Base-by-base conservation (phyloP, 192 early-diverging fungal genomes). In the Linnemannia schmuckeri region DNA sequence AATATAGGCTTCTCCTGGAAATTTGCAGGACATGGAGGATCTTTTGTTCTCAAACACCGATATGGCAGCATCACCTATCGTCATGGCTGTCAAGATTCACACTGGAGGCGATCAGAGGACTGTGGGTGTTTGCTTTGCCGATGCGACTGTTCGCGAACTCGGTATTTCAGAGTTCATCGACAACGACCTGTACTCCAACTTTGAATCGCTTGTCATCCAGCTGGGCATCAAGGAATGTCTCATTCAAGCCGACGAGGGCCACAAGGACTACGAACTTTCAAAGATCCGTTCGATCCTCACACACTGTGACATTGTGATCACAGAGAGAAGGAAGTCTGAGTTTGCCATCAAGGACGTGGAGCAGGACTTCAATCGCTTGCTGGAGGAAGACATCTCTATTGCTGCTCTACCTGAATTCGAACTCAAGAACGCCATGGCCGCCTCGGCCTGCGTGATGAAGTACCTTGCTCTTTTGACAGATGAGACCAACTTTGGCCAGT, bases 181-280 rank as follows among this genome's bases (percentile, higher is more conserved):
- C 91, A 97, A 96, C 80, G 97, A 98, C 57, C 91, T 96, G 9
- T 97, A 95, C 82, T 96, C 97, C 22, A 98, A 98, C 79, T 93
- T 99, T 63, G 98, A 99, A 93, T 95, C 97, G 9, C 88, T 99
- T 46, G 88, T 96, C 35, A 97, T 98, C 82, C 98, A 99, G 88
- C 93, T 98, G 57, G 95, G 95, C 46, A 96, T 97, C 68, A 98
- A 98, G 82, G 98, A 99, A 84, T 97, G 97, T 75, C 86, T 98
- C 20, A 82, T 99, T 33, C 88, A 92, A 20, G 63, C 82, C 10
- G 88, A 90, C 72, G 90, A 95, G 33, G 81, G 89, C 5, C 82
- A 88, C 27, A 90, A 88, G 54, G 94, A 95, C 63, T 92, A 94
- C 70, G 96, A 99, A 76, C 76, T 92, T 12, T 88, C 82, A 12